Percentiles rank a stretch among this genome's conserved stretches.
Conservation (phyloP, 2,329 filamentous ascomycete genomes). For the Colletotrichum plurivorum region DNA sequence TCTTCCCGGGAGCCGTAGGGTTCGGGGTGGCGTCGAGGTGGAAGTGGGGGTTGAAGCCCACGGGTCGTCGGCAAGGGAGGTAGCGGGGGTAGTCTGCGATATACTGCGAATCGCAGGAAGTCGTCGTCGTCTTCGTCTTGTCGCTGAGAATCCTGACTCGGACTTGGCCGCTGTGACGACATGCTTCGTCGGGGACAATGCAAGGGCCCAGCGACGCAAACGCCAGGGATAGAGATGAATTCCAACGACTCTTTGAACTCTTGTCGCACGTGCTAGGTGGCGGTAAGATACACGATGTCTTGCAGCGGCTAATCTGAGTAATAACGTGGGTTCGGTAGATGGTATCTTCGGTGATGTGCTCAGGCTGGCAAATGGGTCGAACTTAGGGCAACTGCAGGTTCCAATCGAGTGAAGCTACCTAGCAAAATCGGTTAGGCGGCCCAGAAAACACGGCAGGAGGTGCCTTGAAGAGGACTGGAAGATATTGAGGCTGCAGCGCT, state of each 20-base stretch:
- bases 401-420: slow-evolving; percentile 7
- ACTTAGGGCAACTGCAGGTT: slow-evolving; percentile 5
- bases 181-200: slow-evolving; percentile 34
- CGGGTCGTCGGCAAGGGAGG: slow-evolving; percentile 39
- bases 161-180: slow-evolving; percentile 39
- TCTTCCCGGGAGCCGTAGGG: slow-evolving; percentile 20
- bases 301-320: slow-evolving; percentile 7
- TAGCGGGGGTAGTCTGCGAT: slow-evolving; percentile 50
- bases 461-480: background rate
- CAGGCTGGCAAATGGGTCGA: slow-evolving; percentile 2
- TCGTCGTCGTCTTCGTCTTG: slow-evolving; percentile 52
- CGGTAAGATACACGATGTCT: background rate
- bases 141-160: slow-evolving; percentile 46
- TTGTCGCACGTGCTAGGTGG: background rate
- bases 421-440: background rate
- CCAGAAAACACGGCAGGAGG: background rate
- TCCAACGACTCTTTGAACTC: background rate
- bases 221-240: slow-evolving; percentile 6
- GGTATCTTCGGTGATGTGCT: slow-evolving; percentile 13
- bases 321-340: slow-evolving; percentile 24
- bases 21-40: slow-evolving; percentile 23
- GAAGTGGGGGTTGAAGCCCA: slow-evolving; percentile 14
- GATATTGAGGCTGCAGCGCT: background rate
- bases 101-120: slow-evolving; percentile 49
- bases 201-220: slow-evolving; percentile 42